Conservation (phyloP, 2,329 filamentous ascomycete species). For the Colletotrichum tofieldiae region DNA sequence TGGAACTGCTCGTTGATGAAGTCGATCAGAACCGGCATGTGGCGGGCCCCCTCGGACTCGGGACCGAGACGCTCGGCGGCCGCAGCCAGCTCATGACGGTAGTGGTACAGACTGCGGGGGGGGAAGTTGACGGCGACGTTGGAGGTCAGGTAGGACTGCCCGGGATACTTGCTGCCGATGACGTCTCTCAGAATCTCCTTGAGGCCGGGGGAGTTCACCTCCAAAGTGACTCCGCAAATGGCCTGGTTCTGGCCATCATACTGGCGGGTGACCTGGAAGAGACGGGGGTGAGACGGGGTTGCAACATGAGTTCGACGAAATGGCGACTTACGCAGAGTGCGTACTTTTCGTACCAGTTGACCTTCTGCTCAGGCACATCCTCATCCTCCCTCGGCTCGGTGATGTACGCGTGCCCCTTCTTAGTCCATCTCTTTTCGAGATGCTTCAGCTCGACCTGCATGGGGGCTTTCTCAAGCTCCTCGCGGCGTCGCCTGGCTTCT, state of each 20-base stretch:
- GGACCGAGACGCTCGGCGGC: conserved; percentile 44
- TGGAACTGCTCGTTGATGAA: conserved; percentile 66
- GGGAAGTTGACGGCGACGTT: conserved; percentile 47
- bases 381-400: conserved; percentile 50
- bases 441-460: conserved; percentile 52
- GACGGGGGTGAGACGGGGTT: neutral
- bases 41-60: conserved; percentile 47
- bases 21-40: conserved; percentile 58
- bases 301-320: neutral
- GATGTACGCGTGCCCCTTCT: conserved; percentile 48
- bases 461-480: conserved; percentile 48
- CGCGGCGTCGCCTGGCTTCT: conserved; percentile 45
- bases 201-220: conserved; percentile 47
- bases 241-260: conserved; percentile 45
- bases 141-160: conserved; percentile 47
- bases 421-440: conserved; percentile 52
- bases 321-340: conserved; percentile 47
- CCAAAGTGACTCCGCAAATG: conserved; percentile 40
- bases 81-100: conserved; percentile 47
- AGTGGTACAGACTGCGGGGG: conserved; percentile 48
- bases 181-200: conserved; percentile 45
- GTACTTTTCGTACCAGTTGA: conserved; percentile 51
- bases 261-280: conserved; percentile 38
- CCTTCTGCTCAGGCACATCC: conserved; percentile 48
- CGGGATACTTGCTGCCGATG: conserved; percentile 46